These are phyloP conservation scores for Dactylella cylindrospora DNA, from an alignment of 2,329 filamentous ascomycete genomes.

Conservation along the genomic window DNA sequence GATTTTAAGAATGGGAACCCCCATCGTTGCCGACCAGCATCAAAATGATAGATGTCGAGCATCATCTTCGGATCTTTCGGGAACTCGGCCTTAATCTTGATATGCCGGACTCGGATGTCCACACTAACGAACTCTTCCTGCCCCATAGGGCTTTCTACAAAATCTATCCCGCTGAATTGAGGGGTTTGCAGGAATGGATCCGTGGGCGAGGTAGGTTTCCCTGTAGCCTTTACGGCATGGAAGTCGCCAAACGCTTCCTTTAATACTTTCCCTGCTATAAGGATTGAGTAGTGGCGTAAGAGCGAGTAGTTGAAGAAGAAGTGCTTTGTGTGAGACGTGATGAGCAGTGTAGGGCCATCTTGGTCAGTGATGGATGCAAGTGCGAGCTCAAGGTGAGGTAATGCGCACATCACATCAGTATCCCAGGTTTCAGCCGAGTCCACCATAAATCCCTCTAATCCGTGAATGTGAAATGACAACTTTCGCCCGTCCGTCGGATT, in stretches of 20 bases:
- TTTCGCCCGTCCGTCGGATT: slow-evolving; percentile 72
- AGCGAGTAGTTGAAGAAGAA: slow-evolving; percentile 86
- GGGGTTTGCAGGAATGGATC: slow-evolving; percentile 13
- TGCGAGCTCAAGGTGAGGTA: slow-evolving; percentile 84
- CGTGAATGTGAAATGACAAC: slow-evolving; percentile 75
- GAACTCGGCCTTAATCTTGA: slow-evolving; percentile 87
- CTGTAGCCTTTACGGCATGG: slow-evolving; percentile 17
- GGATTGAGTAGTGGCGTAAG: slow-evolving; percentile 86
- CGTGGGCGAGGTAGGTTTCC: slow-evolving; percentile 1
- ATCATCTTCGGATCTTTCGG: slow-evolving; percentile 87
- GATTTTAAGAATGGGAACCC: slow-evolving; percentile 77
- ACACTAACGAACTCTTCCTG: slow-evolving; percentile 71
- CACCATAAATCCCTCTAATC: slow-evolving; percentile 85
- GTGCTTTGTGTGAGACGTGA: slow-evolving; percentile 78
- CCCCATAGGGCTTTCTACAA: slow-evolving; percentile 44
- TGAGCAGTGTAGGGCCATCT: slow-evolving; percentile 82
- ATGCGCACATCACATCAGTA: slow-evolving; percentile 76
- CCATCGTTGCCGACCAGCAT: slow-evolving; percentile 84
- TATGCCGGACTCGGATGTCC: slow-evolving; percentile 75
- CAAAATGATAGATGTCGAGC: slow-evolving; percentile 80
- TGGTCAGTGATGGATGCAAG: slow-evolving; percentile 82
- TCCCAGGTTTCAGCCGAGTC: slow-evolving; percentile 84
- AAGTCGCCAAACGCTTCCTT: slow-evolving; percentile 62
- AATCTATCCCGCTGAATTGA: slow-evolving; percentile 34
- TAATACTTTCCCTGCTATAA: slow-evolving; percentile 76